Evolutionary conservation across 2,329 filamentous ascomycete genomes (phyloP).

Genomic region (Epichloe glyceriae): DNA sequence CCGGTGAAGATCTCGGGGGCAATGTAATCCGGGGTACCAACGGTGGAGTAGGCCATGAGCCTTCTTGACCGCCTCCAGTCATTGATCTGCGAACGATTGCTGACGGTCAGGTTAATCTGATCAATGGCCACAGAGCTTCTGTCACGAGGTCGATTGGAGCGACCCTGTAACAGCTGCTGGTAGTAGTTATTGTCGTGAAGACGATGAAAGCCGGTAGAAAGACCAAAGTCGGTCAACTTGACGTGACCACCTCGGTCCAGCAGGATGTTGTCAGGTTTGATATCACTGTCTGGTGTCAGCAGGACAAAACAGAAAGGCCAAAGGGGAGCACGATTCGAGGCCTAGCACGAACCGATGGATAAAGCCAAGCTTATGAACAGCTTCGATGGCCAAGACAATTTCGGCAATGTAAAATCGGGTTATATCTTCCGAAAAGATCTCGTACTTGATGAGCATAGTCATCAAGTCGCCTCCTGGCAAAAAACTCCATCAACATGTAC

Average conservation of each 20-base stretch:
- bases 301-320: not conserved
- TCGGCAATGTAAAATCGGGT: slow-evolving; percentile 99
- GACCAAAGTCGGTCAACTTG: slow-evolving; percentile 94
- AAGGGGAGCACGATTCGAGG: not conserved
- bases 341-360: slow-evolving; percentile 72
- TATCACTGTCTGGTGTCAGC: slow-evolving; percentile 51
- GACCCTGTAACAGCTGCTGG: slow-evolving; percentile 81
- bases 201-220: slow-evolving; percentile 96
- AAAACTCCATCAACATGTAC: slow-evolving; percentile 98
- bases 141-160: slow-evolving; percentile 61
- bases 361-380: slow-evolving; percentile 94
- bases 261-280: slow-evolving; percentile 98
- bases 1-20: slow-evolving; percentile 96
- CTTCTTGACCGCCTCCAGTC: slow-evolving; percentile 95
- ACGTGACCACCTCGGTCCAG: slow-evolving; percentile 92
- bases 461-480: slow-evolving; percentile 95
- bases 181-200: slow-evolving; percentile 98
- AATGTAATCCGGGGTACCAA: slow-evolving; percentile 97
- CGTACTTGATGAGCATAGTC: slow-evolving; percentile 99
- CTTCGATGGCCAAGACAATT: slow-evolving; percentile 95
- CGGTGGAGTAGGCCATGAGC: slow-evolving; percentile 94
- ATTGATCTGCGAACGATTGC: slow-evolving; percentile 95
- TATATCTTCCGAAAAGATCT: slow-evolving; percentile 98
- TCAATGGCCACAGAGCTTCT: slow-evolving; percentile 91
- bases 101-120: slow-evolving; percentile 95